Base-by-base conservation (phyloP, 768 basidiomycete genomes). In the Lyophyllum semitale region DNA sequence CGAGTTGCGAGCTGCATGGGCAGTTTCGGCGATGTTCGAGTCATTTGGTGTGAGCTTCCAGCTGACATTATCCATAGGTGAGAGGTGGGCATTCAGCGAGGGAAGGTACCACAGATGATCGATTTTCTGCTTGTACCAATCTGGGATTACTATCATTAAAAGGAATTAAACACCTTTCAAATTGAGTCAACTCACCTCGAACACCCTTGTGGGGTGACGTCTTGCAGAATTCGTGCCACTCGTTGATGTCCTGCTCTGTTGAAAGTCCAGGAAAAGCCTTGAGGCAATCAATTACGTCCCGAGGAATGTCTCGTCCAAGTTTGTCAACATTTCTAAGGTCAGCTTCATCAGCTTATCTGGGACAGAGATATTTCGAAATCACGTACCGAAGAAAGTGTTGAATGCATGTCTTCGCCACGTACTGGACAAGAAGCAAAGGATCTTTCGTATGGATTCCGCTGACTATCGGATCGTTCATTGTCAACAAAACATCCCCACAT, bases 21-120 rank as follows among this genome's bases (percentile, higher is more conserved):
- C n/a, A n/a, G 44, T 45, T 41, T 65, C 66, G 13, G 43, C 63
- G 41, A 63, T 43, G 27, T 68, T 66, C 9, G 63, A 54, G 27
- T 65, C 54, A n/a, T 55, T 53, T 0, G 58, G 60, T 2, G 59
- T 63, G 8, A 61, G 32, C 17, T 60, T 53, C 58, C 61, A 62
- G 44, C 53, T 53, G 1, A 43, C 48, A 4, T 15, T 13, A 0
- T n/a, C 4, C 53, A 65, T 63, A 8, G 50, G 57, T 12, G 64
- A 65, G 0, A 63, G 54, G 33, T 52, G 59, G 9, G 37, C 18
- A 37, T 67, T 67, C 48, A 63, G 48, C 0, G 62, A 57, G 1
- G 54, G 57, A 0, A 65, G 58, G 23, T 55, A 48, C 59, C 59
- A 65, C 18, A 59, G 57, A 35, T 65, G 55, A 6, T 43, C 48